A percentile compares a stretch with the other conserved stretches of the same genome.
phyloP scores from a whole-genome alignment of 208 protist species.

The Phytomonas francai region DNA sequence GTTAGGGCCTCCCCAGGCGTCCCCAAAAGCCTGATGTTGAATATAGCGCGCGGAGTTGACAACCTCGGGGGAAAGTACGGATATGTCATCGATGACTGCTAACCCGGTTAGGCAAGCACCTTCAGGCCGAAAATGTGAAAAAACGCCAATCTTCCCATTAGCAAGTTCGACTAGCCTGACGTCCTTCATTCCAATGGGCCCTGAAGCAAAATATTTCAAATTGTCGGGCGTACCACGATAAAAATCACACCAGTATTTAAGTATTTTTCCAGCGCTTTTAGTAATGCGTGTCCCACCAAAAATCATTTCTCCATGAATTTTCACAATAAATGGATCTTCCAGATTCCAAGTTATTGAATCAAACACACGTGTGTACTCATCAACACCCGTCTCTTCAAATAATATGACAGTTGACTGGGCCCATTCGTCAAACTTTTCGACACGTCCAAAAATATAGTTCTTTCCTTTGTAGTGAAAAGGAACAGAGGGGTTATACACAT shows the following conservation, averaged over 20 bases:
- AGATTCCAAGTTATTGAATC: slow-evolving; percentile 29
- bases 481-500: slow-evolving; percentile 59
- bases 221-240: slow-evolving; percentile 35
- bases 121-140: slow-evolving; percentile 47
- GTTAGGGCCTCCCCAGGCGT: slow-evolving; percentile 57
- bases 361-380: slow-evolving; percentile 37
- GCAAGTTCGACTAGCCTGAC: slow-evolving; percentile 34
- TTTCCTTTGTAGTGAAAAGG: slow-evolving; percentile 43
- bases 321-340: slow-evolving; percentile 44
- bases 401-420: slow-evolving; percentile 37
- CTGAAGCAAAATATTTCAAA: slow-evolving; percentile 35
- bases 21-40: slow-evolving; percentile 22
- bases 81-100: slow-evolving; percentile 40
- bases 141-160: slow-evolving; percentile 46
- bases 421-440: slow-evolving; percentile 39
- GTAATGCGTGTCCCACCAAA: slow-evolving; percentile 45
- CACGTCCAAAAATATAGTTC: slow-evolving; percentile 40
- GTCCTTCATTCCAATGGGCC: slow-evolving; percentile 55
- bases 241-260: slow-evolving; percentile 50
- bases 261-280: slow-evolving; percentile 25
- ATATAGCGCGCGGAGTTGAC: slow-evolving; percentile 31
- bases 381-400: slow-evolving; percentile 47
- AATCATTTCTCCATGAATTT: slow-evolving; percentile 37
- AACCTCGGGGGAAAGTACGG: slow-evolving; percentile 32
- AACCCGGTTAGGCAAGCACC: slow-evolving; percentile 47